Percentiles rank a stretch among this genome's conserved stretches.
These are phyloP conservation scores for Fusarium ambrosium DNA, from an alignment of 2,329 filamentous ascomycete genomes.

Conservation along the genomic window DNA sequence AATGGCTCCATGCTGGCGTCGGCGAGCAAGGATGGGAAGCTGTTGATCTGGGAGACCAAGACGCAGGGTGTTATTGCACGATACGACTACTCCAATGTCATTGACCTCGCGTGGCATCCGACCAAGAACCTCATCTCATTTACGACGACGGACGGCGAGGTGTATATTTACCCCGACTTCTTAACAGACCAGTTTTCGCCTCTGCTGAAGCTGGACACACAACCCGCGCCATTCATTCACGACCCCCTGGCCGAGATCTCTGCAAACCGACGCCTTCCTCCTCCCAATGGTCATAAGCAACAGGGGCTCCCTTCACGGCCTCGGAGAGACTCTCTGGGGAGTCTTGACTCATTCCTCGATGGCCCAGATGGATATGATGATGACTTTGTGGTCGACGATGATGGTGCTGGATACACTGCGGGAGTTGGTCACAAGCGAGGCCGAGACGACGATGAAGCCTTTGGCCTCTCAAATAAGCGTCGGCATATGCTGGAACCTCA, in stretches of 20 bases:
- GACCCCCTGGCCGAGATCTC: conserved; percentile 80
- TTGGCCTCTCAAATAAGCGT: conserved; percentile 63
- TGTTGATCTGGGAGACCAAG: conserved; percentile 90
- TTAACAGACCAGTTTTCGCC: conserved; percentile 69
- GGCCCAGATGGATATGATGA: conserved; percentile 72
- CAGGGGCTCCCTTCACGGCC: conserved; percentile 62
- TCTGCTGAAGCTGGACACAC: conserved; percentile 69
- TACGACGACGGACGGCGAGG: conserved; percentile 90
- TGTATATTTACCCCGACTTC: conserved; percentile 88
- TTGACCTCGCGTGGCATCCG: conserved; percentile 92
- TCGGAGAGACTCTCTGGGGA: conserved; percentile 77
- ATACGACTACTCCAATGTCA: conserved; percentile 85
- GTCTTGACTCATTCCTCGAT: conserved; percentile 83
- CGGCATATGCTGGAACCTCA: conserved; percentile 69
- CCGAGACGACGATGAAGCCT: conserved; percentile 66
- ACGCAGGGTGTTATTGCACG: conserved; percentile 85
- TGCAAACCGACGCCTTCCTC: conserved; percentile 71
- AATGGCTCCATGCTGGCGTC: conserved; percentile 90
- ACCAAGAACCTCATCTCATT: conserved; percentile 90
- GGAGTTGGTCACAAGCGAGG: conserved; percentile 65
- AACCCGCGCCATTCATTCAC: conserved; percentile 88
- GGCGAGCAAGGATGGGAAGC: conserved; percentile 75
- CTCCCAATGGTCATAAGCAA: conserved; percentile 68
- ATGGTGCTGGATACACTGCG: conserved; percentile 88
- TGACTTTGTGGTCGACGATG: conserved; percentile 94